Evolutionary conservation across 2,329 filamentous ascomycete species (phyloP), one percentile per base, ranked within the genome.

Genomic region (Hypoxylon sp.): DNA sequence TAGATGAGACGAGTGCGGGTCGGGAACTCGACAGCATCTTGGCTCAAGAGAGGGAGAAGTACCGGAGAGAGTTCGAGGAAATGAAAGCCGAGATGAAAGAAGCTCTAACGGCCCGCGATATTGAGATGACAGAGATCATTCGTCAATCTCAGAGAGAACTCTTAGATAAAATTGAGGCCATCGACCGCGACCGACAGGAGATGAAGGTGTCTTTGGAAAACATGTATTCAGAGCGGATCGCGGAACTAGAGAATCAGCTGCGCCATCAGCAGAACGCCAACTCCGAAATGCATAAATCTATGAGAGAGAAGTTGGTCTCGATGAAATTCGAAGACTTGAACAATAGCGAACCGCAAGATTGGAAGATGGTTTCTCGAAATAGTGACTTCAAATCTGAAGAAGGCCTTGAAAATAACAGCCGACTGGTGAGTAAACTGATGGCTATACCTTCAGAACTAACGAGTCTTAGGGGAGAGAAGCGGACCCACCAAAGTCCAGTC

Each of bases 21-120:
- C 86, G 86, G 9, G 85, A 86, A 56, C 86, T 85, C 0, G 84
- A 86, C 61, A 83, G 85, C 32, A 87, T 88, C 69, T 74, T 90
- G 61, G 83, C 84, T 71, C 80, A 78, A 47, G 82, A 88, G 66
- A 74, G 90, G 58, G 84, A 83, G 60, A 85, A 86, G 67, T 83
- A 85, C 16, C 80, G 90, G 67, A 87, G 87, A 43, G 88, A 91
- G 71, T 80, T 85, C 16, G 83, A 80, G 23, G 82, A 85, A 62
- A 77, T 73, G 55, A 70, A 71, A 8, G 51, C 27, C 2, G 37
- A 46, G 41, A 47, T 61, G 41, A 32, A 60, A n/a, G 56, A 60
- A 25, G 47, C 48, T 2, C 12, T 43, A 27, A 21, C 14, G 12
- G 23, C 21, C 9, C 54, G 45, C 11, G 54, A 58, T 29, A n/a